phyloP scores from a whole-genome alignment of 768 basidiomycete genomes.

The Gloeopeniophorella convolvens region DNA sequence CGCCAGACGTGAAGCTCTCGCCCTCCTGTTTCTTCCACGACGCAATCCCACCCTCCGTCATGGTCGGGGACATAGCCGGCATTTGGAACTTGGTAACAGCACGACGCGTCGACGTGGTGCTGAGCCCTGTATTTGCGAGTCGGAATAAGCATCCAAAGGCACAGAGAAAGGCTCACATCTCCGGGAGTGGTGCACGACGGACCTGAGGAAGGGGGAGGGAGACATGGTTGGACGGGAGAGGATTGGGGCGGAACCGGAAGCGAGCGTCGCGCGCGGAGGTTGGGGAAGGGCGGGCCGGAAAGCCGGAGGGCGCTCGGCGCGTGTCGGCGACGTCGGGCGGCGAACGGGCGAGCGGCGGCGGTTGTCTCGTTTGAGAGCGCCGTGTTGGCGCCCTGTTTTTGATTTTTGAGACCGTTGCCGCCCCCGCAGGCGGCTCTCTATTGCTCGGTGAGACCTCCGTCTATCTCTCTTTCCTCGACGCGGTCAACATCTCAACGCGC shows the following conservation, averaged over 20 bases:
- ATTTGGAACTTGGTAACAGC: slow-evolving; percentile 77
- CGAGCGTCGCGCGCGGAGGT: background rate
- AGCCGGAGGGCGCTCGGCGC: too few species aligned
- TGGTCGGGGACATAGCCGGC: slow-evolving; percentile 97
- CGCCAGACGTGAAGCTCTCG: slow-evolving; percentile 71
- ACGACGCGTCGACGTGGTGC: slow-evolving; percentile 41
- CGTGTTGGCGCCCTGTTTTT: too few species aligned
- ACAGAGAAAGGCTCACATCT: background rate
- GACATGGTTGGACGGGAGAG: slow-evolving; percentile 1
- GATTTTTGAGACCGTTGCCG: too few species aligned
- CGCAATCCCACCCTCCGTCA: slow-evolving; percentile 91
- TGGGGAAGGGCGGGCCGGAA: background rate
- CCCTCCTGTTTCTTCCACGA: slow-evolving; percentile 88
- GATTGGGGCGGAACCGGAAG: background rate
- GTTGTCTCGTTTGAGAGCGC: too few species aligned
- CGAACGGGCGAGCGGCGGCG: too few species aligned
- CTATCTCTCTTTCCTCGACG: background rate
- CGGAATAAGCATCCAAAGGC: background rate
- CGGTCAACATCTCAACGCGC: too few species aligned
- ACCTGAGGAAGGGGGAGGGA: slow-evolving; percentile 4
- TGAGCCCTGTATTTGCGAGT: slow-evolving; percentile 40
- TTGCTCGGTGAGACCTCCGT: background rate
- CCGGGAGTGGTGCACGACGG: background rate
- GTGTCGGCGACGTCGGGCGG: too few species aligned
- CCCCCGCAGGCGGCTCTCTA: too few species aligned